Percentiles rank a stretch among this genome's conserved stretches.
Evolutionary conservation across 495 filamentous ascomycete species (phyloP).

Genomic region (Aspergillus hancockii): DNA sequence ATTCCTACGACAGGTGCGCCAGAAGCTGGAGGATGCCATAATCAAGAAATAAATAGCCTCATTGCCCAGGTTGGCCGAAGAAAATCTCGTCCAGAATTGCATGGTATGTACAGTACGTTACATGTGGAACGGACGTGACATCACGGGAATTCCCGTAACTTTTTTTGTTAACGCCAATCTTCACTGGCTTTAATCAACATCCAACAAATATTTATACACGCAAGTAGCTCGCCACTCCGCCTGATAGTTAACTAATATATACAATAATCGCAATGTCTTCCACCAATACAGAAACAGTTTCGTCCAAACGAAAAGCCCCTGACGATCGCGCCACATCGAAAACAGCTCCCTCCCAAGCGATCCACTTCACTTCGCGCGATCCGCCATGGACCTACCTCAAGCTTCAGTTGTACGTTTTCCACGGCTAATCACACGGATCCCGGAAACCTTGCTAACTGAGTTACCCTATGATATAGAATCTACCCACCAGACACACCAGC

Average conservation of each 20-base stretch:
- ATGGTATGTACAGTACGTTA: constrained; percentile 3
- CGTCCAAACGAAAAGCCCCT: constrained; percentile 35
- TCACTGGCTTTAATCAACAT: background rate
- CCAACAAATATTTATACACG: background rate
- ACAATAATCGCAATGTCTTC: constrained; percentile 7
- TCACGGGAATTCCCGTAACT: constrained; percentile 19
- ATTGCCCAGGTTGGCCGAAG: background rate
- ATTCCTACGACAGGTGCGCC: constrained; percentile 25
- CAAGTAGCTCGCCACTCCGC: background rate
- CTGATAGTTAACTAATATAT: constrained; percentile 10
- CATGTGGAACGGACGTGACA: constrained; percentile 21
- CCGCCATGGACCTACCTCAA: constrained; percentile 53
- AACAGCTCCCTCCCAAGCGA: constrained; percentile 15
- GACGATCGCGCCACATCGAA: constrained; percentile 14
- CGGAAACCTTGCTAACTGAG: background rate
- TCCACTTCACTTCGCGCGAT: constrained; percentile 46
- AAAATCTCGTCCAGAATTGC: background rate
- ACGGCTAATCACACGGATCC: background rate
- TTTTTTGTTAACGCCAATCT: constrained; percentile 10
- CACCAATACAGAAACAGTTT: constrained; percentile 6
- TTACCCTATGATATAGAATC: constrained; percentile 28
- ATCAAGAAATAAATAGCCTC: constrained; percentile 8
- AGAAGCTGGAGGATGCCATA: constrained; percentile 15
- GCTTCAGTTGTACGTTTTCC: constrained; percentile 40
- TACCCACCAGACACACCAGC: constrained; percentile 29